These are phyloP conservation scores for Cucurbita argyrosperma DNA, from an alignment of 306 rosid genomes.

Conservation along the genomic window DNA sequence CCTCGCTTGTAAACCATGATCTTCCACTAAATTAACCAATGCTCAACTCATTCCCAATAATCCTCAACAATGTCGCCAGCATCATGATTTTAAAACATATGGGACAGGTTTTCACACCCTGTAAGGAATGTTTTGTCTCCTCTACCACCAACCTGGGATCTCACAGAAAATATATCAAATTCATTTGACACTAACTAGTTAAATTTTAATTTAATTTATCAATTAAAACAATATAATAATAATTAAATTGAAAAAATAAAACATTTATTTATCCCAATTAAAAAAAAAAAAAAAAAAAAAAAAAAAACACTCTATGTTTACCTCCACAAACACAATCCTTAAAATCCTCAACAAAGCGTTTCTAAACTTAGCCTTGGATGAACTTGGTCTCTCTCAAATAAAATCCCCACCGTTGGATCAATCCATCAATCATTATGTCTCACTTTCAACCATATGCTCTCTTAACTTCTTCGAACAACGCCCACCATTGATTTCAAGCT, in stretches of 20 bases:
- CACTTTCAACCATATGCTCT: neutral
- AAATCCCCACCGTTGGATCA: neutral
- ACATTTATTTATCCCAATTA: neutral
- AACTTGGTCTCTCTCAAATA: constrained; percentile 34
- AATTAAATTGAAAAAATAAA: neutral
- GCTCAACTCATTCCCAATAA: no score
- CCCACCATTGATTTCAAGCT: neutral
- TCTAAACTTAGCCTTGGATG: constrained; percentile 10
- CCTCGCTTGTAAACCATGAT: no score
- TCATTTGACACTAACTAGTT: no score
- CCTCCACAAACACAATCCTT: constrained; percentile 30
- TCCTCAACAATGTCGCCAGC: no score
- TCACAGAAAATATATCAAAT: no score
- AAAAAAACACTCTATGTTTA: neutral
- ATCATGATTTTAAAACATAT: no score
- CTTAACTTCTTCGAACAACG: neutral
- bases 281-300: neutral
- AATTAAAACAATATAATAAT: no score
- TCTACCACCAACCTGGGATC: no score
- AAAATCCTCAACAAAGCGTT: constrained; percentile 13
- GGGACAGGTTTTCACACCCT: no score
- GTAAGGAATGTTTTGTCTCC: no score
- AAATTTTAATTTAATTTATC: no score
- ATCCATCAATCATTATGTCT: neutral
- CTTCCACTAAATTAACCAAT: no score